Evolutionary conservation across 345 rosid species (phyloP).

Genomic region (Limnanthes douglasii): DNA sequence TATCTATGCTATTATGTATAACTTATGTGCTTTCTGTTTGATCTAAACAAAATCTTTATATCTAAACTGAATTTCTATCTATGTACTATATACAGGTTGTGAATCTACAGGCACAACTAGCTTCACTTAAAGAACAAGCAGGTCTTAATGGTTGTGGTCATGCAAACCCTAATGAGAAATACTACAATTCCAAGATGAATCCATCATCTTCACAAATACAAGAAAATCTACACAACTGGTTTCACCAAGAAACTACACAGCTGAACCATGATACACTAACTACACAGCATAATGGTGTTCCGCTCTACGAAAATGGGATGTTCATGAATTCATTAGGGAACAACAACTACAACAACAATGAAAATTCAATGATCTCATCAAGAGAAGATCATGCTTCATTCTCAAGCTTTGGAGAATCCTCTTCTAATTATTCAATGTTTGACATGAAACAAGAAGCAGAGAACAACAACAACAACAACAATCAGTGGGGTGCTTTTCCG

Average conservation of each 20-base stretch:
- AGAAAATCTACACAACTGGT: conserved; percentile 38
- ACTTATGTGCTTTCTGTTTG: too few species aligned
- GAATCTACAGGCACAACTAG: conserved; percentile 74
- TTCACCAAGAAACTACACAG: conserved; percentile 24
- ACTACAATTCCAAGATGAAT: conserved; percentile 15
- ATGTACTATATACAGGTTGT: conserved; percentile 40
- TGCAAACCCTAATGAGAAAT: conserved; percentile 38
- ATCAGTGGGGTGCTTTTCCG: too few species aligned
- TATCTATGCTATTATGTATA: too few species aligned
- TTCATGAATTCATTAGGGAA: conserved; percentile 9
- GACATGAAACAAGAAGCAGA: conserved; percentile 36
- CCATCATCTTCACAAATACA: conserved; percentile 15
- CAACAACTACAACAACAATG: conserved; percentile 17
- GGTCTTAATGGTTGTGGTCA: conserved; percentile 34
- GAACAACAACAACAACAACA: too few species aligned
- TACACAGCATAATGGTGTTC: conserved; percentile 5
- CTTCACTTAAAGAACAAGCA: conserved; percentile 73
- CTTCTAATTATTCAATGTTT: conserved; percentile 23
- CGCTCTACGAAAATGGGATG: conserved; percentile 16
- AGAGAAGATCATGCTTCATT: conserved; percentile 23
- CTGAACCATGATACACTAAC: conserved; percentile 4
- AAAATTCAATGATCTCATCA: conserved; percentile 19
- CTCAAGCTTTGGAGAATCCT: conserved; percentile 42
- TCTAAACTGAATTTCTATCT: neutral
- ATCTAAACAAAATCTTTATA: too few species aligned